Evolutionary conservation across 2,329 filamentous ascomycete species (phyloP).

Genomic region (Chaetothyriales sp.): DNA sequence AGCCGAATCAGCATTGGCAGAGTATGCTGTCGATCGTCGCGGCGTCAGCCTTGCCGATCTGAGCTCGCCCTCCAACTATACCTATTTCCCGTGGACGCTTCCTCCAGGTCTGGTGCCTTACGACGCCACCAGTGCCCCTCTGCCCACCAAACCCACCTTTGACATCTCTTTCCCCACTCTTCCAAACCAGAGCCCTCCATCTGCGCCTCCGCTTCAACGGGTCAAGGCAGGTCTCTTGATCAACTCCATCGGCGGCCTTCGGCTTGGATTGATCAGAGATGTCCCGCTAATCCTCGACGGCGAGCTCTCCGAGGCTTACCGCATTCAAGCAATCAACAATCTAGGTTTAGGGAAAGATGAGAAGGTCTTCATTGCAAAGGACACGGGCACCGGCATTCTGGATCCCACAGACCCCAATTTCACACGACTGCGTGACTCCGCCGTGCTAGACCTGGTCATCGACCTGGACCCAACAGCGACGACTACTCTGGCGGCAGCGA

Average conservation of each 20-base stretch:
- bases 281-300: constrained; percentile 20
- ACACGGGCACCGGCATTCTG: constrained; percentile 55
- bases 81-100: constrained; percentile 85
- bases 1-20: constrained; percentile 40
- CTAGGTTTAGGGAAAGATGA: constrained; percentile 75
- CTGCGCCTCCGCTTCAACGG: constrained; percentile 37
- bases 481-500: not conserved
- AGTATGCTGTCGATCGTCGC: constrained; percentile 40
- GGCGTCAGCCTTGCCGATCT: constrained; percentile 40
- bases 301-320: constrained; percentile 24
- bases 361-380: constrained; percentile 62
- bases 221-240: constrained; percentile 44
- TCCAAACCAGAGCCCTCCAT: constrained; percentile 32
- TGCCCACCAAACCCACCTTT: constrained; percentile 56
- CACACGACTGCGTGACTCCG: constrained; percentile 56
- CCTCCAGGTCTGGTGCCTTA: constrained; percentile 57
- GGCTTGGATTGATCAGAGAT: constrained; percentile 37
- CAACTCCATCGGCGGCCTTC: constrained; percentile 44
- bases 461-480: constrained; percentile 27
- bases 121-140: constrained; percentile 61
- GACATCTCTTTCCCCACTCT: constrained; percentile 50
- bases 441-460: constrained; percentile 59
- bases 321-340: constrained; percentile 65
- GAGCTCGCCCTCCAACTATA: constrained; percentile 57
- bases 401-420: constrained; percentile 64